Evolutionary conservation across 495 filamentous ascomycete species (phyloP).

Genomic region (Clavariopsis aquatica): DNA sequence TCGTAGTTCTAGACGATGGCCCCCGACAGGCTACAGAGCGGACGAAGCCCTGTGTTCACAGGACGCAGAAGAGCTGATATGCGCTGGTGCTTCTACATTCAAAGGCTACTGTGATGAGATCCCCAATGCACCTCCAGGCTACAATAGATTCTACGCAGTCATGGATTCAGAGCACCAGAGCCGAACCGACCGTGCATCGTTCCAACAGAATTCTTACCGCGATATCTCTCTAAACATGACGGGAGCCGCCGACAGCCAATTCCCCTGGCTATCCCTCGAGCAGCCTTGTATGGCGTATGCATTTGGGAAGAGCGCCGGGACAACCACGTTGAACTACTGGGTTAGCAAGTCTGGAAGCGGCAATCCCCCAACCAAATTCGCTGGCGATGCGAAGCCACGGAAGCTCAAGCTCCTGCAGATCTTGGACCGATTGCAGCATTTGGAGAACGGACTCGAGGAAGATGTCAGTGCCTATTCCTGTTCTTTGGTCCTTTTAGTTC

Average conservation of each 20-base stretch:
- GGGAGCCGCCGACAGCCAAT: constrained; percentile 38
- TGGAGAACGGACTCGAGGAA: constrained; percentile 60
- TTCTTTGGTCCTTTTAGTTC: constrained; percentile 19
- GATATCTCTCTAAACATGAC: constrained; percentile 44
- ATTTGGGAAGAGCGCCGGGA: constrained; percentile 59
- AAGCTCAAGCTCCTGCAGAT: constrained; percentile 56
- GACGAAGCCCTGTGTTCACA: constrained; percentile 32
- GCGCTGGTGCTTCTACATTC: constrained; percentile 42
- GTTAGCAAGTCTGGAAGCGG: constrained; percentile 53
- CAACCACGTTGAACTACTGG: constrained; percentile 63
- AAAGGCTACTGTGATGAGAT: constrained; percentile 44
- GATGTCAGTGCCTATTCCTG: constrained; percentile 49
- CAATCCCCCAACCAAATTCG: constrained; percentile 52
- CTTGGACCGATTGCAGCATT: constrained; percentile 56
- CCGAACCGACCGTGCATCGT: constrained; percentile 38
- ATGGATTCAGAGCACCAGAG: constrained; percentile 38
- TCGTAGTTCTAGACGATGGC: constrained; percentile 39
- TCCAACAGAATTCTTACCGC: constrained; percentile 36
- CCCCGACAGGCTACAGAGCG: constrained; percentile 36
- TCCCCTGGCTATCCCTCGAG: constrained; percentile 66
- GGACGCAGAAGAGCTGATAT: constrained; percentile 43
- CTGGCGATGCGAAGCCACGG: constrained; percentile 53
- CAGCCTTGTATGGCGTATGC: constrained; percentile 65
- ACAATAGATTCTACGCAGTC: constrained; percentile 41
- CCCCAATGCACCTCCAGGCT: constrained; percentile 35